Evolutionary conservation across 352 stramenopile genomes (phyloP), one percentile per base, ranked within the genome.

Genomic region (Discostella stelligera): DNA sequence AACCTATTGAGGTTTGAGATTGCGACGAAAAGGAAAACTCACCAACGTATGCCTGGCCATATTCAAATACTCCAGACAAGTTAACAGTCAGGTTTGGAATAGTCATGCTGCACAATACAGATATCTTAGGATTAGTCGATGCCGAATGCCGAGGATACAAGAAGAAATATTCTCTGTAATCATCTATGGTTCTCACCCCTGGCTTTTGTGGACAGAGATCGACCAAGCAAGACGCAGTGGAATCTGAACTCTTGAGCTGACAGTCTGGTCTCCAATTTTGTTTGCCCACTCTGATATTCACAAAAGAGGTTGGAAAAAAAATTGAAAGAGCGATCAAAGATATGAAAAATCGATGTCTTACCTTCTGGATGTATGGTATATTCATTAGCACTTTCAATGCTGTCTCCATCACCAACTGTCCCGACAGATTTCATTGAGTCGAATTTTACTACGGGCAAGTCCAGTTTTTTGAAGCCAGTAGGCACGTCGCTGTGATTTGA

Each of bases 201-300:
- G 79, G 27, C 48, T 96, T 81, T 98, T 98, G 88, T 98, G 96
- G 61, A 98, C 97, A 69, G 93, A 97, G 72, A 98, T 93, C 44
- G 94, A 94, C 94, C 95, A 98, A 1, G 95, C 96, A 14, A 98
- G 84, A 11, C 90, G 83, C 14, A 98, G 84, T 20, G 95, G 95
- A n/a, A 98, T 74, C 75, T 96, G 91, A 18, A 86, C 66, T 20
- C 64, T 63, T 11, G 62, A 62, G 48, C 68, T 75, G 1, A 83
- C 63, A 21, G 58, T 77, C 27, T 71, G 58, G 50, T 80, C 75
- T 49, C 75, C 70, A 20, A 83, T 71, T 53, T 84, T 83, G 55
- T 83, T 83, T 52, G 66, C 41, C 76, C 76, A 83, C 48, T 83
- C 76, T 62, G n/a, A n/a, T 9, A 61, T 18, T 41, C 37, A 37